Conservation (phyloP, 164 flowering plant genomes). For the Hamamelis virginiana region DNA sequence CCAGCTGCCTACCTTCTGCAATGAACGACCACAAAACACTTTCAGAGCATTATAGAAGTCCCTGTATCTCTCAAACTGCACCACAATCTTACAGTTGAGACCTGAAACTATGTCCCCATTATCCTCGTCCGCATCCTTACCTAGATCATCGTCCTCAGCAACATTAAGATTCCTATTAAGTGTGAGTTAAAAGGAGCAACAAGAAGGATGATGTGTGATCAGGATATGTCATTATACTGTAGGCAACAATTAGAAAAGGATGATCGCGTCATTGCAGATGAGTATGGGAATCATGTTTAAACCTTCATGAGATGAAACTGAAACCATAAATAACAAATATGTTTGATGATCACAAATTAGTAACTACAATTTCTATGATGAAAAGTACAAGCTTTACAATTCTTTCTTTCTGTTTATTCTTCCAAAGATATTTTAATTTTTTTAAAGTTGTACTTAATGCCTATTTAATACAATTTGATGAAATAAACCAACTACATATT, state of each 20-base stretch:
- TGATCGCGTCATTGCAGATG: background rate
- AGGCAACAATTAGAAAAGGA: background rate
- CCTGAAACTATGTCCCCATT: conserved; percentile 57
- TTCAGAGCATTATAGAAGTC: conserved; percentile 76
- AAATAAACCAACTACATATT: no score
- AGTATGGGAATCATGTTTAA: background rate
- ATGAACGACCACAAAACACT: conserved; percentile 75
- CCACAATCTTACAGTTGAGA: conserved; percentile 81
- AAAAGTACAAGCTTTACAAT: no score
- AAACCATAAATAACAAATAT: background rate
- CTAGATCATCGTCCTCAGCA: conserved; percentile 72
- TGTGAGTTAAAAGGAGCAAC: conserved; percentile 5
- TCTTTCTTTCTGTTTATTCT: no score
- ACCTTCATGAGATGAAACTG: background rate
- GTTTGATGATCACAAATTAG: no score
- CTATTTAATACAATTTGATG: no score
- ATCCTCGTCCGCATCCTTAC: conserved; percentile 53
- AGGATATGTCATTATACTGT: background rate
- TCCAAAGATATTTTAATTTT: no score
- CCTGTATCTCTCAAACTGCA: conserved; percentile 67
- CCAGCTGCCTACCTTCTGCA: conserved; percentile 65
- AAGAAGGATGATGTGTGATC: conserved; percentile 6
- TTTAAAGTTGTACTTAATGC: no score
- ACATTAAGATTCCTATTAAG: conserved; percentile 79
- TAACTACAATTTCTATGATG: no score